phyloP scores from a whole-genome alignment of 345 rosid genomes.

The Linum usitatissimum region DNA sequence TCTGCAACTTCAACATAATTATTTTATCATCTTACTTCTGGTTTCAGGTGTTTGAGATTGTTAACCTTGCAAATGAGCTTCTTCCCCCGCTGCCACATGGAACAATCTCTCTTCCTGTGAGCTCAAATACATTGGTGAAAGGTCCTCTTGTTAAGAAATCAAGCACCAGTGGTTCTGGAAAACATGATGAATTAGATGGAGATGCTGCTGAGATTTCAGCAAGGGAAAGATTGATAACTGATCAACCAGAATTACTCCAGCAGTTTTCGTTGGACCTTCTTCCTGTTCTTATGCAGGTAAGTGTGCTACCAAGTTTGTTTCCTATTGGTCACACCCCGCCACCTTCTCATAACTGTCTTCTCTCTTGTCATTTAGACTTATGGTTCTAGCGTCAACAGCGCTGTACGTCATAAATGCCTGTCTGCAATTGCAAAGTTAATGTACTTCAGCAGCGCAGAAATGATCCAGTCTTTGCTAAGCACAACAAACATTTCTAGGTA shows the following conservation, averaged over 20 bases:
- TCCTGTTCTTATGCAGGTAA: constrained; percentile 90
- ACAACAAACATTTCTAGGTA: constrained; percentile 94
- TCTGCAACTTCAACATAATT: background rate
- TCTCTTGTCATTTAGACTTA: constrained; percentile 53
- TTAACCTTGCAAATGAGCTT: constrained; percentile 96
- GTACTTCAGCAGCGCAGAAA: constrained; percentile 84
- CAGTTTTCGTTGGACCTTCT: constrained; percentile 97
- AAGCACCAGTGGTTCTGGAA: constrained; percentile 51
- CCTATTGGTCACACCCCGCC: background rate
- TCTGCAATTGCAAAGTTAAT: constrained; percentile 89
- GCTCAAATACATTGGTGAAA: constrained; percentile 54
- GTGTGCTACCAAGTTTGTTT: constrained; percentile 6
- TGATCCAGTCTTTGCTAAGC: constrained; percentile 77
- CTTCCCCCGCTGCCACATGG: constrained; percentile 96
- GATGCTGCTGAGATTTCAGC: constrained; percentile 53
- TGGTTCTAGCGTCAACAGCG: constrained; percentile 91
- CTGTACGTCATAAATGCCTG: constrained; percentile 94
- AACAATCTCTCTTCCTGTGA: constrained; percentile 72
- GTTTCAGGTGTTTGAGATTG: constrained; percentile 88
- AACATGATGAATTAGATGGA: constrained; percentile 51
- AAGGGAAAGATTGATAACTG: constrained; percentile 67
- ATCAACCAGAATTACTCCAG: constrained; percentile 88
- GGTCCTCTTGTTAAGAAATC: constrained; percentile 64
- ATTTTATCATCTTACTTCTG: background rate
- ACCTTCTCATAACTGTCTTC: constrained; percentile 8